Conservation (phyloP, 495 filamentous ascomycete genomes). For the Trichoderma erinaceum region DNA sequence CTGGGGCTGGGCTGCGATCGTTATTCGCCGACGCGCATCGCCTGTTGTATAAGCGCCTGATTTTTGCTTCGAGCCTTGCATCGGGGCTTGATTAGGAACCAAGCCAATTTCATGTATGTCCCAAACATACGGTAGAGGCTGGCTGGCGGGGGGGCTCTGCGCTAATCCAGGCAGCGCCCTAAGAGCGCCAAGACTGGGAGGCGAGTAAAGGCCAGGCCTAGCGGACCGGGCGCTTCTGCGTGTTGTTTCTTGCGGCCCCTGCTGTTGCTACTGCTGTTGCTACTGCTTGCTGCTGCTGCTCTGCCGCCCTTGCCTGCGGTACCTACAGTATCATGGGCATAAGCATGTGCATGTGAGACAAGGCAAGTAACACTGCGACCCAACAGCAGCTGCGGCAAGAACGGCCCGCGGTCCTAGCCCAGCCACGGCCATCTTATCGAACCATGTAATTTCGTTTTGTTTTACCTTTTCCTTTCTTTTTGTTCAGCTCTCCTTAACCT, state of each 20-base stretch:
- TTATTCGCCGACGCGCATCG: no score
- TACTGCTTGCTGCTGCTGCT: neutral
- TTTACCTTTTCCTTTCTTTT: neutral
- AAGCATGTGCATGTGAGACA: neutral
- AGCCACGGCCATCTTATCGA: neutral
- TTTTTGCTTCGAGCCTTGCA: no score
- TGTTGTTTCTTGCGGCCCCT: neutral
- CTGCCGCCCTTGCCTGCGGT: neutral
- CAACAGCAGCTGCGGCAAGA: neutral
- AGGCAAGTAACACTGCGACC: neutral
- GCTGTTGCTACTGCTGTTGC: neutral
- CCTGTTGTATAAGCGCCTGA: no score
- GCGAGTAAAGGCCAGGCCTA: neutral
- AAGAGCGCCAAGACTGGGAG: neutral
- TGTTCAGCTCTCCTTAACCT: neutral
- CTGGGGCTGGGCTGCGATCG: no score
- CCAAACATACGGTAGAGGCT: no score
- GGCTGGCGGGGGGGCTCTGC: no score
- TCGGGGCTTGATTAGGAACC: no score
- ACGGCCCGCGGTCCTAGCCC: slow-evolving; percentile 12
- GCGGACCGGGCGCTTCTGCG: neutral
- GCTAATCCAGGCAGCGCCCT: neutral
- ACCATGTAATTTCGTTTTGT: neutral
- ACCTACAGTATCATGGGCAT: no score
- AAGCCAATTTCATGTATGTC: no score